phyloP scores from a whole-genome alignment of 2,329 filamentous ascomycete species.

The Kalmusia sp. region DNA sequence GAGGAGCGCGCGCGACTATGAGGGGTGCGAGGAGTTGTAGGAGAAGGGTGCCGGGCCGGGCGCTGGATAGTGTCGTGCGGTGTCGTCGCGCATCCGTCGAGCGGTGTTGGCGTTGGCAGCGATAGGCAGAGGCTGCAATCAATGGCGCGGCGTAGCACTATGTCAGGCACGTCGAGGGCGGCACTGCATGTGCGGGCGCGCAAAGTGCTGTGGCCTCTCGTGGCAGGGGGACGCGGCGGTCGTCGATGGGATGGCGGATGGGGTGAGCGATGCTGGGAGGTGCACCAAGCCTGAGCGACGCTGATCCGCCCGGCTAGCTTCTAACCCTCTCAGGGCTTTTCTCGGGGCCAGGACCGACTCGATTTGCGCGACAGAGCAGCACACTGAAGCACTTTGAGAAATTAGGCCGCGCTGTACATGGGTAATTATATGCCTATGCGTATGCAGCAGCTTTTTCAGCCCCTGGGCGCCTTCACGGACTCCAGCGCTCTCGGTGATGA shows the following conservation, averaged over 20 bases:
- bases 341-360: neutral
- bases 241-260: slow-evolving; percentile 34
- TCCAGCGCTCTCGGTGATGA: slow-evolving; percentile 4
- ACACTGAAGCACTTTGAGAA: neutral
- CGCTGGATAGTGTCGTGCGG: slow-evolving; percentile 32
- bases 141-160: slow-evolving; percentile 30
- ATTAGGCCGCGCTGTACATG: neutral
- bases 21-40: slow-evolving; percentile 18
- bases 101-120: slow-evolving; percentile 22
- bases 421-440: neutral
- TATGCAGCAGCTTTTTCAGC: neutral
- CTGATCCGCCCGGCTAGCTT: too few relatives aligned
- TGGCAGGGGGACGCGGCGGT: slow-evolving; percentile 34
- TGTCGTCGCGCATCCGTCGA: slow-evolving; percentile 44
- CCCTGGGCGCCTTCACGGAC: neutral
- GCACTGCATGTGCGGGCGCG: slow-evolving; percentile 34
- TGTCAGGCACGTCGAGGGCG: slow-evolving; percentile 30
- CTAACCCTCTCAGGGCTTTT: too few relatives aligned
- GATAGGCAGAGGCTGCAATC: slow-evolving; percentile 31
- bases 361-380: neutral
- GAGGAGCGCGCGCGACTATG: slow-evolving; percentile 32
- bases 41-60: slow-evolving; percentile 27
- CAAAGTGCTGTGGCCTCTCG: slow-evolving; percentile 31
- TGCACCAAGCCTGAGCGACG: too few relatives aligned
- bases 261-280: slow-evolving; percentile 8